phyloP scores from a whole-genome alignment of 2,329 filamentous ascomycete species.

The Alternaria arbusti region DNA sequence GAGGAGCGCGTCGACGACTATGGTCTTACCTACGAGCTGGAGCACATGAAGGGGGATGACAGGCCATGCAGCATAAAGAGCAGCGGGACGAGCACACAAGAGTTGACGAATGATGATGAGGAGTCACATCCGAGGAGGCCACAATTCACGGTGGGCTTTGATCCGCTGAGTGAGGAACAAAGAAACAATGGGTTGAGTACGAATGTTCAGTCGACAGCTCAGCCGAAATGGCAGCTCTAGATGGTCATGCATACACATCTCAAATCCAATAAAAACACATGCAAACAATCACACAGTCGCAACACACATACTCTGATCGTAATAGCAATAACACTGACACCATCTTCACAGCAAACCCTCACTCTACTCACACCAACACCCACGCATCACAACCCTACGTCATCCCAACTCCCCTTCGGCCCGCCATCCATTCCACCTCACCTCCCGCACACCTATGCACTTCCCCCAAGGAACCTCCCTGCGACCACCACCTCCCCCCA shows the following conservation, averaged over 20 bases:
- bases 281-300: not conserved
- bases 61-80: slow-evolving; percentile 29
- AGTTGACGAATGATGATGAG: slow-evolving; percentile 22
- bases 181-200: slow-evolving; percentile 22
- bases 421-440: not conserved
- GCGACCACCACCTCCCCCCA: not conserved
- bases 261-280: not conserved
- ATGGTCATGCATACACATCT: not conserved
- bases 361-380: not conserved
- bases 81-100: slow-evolving; percentile 29
- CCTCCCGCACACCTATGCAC: not conserved
- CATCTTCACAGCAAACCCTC: not conserved
- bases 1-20: slow-evolving; percentile 34
- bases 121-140: slow-evolving; percentile 16
- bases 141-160: slow-evolving; percentile 32
- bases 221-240: slow-evolving; percentile 33
- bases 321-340: not conserved
- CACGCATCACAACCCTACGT: not conserved
- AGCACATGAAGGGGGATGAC: slow-evolving; percentile 23
- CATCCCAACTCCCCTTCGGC: not conserved
- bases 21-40: slow-evolving; percentile 37
- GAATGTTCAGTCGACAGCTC: slow-evolving; percentile 29
- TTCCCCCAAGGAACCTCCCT: not conserved
- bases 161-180: slow-evolving; percentile 28
- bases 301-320: not conserved